Conservation (phyloP, 202 grass and related monocot genomes). For the Carex sylvatica region DNA sequence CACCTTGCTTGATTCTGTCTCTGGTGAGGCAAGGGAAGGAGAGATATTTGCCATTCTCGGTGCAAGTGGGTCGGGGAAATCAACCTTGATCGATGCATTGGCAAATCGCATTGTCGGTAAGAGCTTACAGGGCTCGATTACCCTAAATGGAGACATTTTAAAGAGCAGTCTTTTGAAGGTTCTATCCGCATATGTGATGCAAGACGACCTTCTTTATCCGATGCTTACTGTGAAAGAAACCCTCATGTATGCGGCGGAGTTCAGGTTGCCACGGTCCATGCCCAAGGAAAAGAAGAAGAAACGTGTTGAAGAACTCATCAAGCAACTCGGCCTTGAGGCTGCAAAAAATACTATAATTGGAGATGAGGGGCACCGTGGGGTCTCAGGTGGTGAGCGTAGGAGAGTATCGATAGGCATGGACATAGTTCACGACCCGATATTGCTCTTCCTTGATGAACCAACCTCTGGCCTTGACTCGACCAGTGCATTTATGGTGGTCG, state of each 20-base stretch:
- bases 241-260: conserved; percentile 73
- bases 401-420: conserved; percentile 73
- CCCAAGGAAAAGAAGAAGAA: conserved; percentile 43
- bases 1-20: conserved; percentile 57
- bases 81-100: conserved; percentile 69
- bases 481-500: conserved; percentile 62
- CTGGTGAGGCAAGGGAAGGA: conserved; percentile 54
- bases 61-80: conserved; percentile 73
- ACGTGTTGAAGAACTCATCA: conserved; percentile 59
- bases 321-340: conserved; percentile 50
- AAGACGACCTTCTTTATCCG: conserved; percentile 80
- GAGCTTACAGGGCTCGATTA: conserved; percentile 48
- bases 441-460: conserved; percentile 73
- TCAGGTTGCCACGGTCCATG: conserved; percentile 57
- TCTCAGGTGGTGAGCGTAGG: conserved; percentile 67
- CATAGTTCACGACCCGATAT: conserved; percentile 74
- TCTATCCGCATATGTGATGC: conserved; percentile 80
- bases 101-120: conserved; percentile 46
- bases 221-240: conserved; percentile 87
- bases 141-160: conserved; percentile 51
- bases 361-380: conserved; percentile 63
- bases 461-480: conserved; percentile 72
- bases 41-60: conserved; percentile 69
- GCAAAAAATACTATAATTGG: conserved; percentile 77
- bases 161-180: conserved; percentile 42